Conservation (phyloP, 805 yeast species). For the Suhomyces pyralidae region DNA sequence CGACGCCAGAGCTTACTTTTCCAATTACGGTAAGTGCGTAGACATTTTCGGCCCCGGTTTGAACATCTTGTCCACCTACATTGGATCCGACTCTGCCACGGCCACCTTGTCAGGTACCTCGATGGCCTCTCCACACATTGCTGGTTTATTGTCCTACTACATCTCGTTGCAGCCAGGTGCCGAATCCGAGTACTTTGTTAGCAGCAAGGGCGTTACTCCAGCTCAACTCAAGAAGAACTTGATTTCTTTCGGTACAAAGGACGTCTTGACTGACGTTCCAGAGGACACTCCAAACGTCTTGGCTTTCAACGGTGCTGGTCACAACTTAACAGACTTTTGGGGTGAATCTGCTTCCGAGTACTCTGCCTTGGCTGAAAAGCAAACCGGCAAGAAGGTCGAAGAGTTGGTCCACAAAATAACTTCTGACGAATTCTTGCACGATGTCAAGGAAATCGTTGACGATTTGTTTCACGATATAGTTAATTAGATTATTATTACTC, state of each 20-base stretch:
- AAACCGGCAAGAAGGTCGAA: conserved; percentile 19
- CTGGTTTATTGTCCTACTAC: conserved; percentile 55
- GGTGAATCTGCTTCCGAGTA: conserved; percentile 15
- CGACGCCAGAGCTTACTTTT: conserved; percentile 50
- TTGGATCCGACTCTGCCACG: conserved; percentile 49
- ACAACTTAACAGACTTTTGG: conserved; percentile 53
- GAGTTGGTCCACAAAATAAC: conserved; percentile 17
- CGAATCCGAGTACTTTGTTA: conserved; percentile 44
- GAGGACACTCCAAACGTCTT: conserved; percentile 54
- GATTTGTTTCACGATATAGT: conserved; percentile 19
- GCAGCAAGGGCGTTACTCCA: conserved; percentile 47
- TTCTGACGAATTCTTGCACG: conserved; percentile 19
- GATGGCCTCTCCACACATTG: conserved; percentile 61
- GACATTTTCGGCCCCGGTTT: conserved; percentile 57
- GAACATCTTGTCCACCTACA: conserved; percentile 54
- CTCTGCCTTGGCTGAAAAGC: neutral
- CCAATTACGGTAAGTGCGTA: conserved; percentile 53
- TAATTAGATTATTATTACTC: neutral
- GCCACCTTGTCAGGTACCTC: conserved; percentile 59
- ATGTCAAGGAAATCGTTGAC: conserved; percentile 25
- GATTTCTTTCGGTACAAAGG: conserved; percentile 50
- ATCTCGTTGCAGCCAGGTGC: conserved; percentile 53
- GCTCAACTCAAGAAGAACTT: conserved; percentile 52
- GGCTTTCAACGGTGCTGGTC: conserved; percentile 62
- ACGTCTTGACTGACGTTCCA: conserved; percentile 42